phyloP scores from a whole-genome alignment of 2,329 filamentous ascomycete species.

The Colletotrichum viniferum region DNA sequence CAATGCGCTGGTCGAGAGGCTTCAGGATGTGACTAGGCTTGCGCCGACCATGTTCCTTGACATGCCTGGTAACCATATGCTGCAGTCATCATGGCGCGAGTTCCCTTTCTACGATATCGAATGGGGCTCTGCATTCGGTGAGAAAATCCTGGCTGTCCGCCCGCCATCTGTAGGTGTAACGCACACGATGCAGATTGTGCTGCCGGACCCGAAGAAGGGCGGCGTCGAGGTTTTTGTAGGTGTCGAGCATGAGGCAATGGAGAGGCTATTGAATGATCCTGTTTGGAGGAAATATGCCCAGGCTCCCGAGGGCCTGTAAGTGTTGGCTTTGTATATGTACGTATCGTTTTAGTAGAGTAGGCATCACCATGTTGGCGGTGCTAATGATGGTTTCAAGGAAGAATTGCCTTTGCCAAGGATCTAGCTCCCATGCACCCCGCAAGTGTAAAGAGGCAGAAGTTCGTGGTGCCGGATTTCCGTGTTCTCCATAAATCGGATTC shows the following conservation, averaged over 20 bases:
- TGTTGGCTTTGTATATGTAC: background rate
- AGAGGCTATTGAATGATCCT: conserved; percentile 32
- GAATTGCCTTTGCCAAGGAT: background rate
- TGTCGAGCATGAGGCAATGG: conserved; percentile 32
- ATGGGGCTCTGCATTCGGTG: conserved; percentile 34
- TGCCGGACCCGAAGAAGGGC: conserved; percentile 34
- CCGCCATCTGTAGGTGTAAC: conserved; percentile 34
- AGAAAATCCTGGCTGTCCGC: conserved; percentile 32
- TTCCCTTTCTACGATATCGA: conserved; percentile 36
- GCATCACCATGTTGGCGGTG: background rate
- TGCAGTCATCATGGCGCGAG: conserved; percentile 37
- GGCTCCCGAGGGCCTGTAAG: background rate
- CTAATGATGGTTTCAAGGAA: background rate
- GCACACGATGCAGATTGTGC: conserved; percentile 35
- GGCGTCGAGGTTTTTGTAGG: conserved; percentile 38
- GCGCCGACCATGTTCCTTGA: conserved; percentile 38
- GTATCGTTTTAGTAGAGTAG: background rate
- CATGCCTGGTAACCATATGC: conserved; percentile 36
- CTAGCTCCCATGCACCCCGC: background rate
- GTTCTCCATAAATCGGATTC: background rate
- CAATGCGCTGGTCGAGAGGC: conserved; percentile 31
- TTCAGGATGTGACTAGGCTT: conserved; percentile 34
- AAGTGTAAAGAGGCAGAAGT: background rate
- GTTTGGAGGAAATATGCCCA: conserved; percentile 21
- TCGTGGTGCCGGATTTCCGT: background rate